Percentiles rank a stretch among this genome's conserved stretches.
Conservation (phyloP, 768 basidiomycete species). For the Heimioporus sp. region DNA sequence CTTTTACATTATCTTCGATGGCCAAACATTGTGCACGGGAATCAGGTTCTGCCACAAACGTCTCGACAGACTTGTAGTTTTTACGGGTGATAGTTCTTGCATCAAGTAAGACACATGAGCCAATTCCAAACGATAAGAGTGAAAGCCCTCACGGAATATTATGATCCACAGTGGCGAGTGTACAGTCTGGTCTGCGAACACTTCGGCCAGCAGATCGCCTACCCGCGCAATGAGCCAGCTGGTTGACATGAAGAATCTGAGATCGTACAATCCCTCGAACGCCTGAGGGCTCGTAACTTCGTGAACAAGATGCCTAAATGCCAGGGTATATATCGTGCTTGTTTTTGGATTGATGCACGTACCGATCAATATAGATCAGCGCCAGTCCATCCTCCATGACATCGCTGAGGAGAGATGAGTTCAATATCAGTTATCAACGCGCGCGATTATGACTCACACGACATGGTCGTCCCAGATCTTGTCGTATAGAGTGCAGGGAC, state of each 20-base stretch:
- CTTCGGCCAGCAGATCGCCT: constrained; percentile 72
- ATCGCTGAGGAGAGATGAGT: constrained; percentile 44
- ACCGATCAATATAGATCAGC: constrained; percentile 84
- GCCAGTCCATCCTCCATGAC: constrained; percentile 73
- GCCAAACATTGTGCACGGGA: constrained; percentile 81
- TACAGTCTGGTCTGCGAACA: constrained; percentile 85
- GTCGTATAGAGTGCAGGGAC: constrained; percentile 91
- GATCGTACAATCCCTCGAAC: constrained; percentile 76
- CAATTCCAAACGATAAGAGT: neutral
- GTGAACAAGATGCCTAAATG: constrained; percentile 61
- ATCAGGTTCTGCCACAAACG: constrained; percentile 82
- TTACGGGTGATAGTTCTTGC: constrained; percentile 70
- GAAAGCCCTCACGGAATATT: constrained; percentile 69
- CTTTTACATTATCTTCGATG: constrained; percentile 86
- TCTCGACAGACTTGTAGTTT: constrained; percentile 64
- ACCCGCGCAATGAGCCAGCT: constrained; percentile 10
- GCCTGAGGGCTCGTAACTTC: constrained; percentile 96
- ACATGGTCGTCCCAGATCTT: constrained; percentile 99
- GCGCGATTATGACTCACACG: constrained; percentile 51
- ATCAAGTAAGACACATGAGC: neutral
- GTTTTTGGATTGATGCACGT: constrained; percentile 11
- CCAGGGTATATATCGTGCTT: neutral
- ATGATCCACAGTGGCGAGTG: constrained; percentile 86
- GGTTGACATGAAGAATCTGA: neutral
- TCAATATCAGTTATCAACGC: constrained; percentile 4